Evolutionary conservation across 441 rosid species (phyloP), one percentile per base, ranked within the genome.

Genomic region (Raphanus hybrid): DNA sequence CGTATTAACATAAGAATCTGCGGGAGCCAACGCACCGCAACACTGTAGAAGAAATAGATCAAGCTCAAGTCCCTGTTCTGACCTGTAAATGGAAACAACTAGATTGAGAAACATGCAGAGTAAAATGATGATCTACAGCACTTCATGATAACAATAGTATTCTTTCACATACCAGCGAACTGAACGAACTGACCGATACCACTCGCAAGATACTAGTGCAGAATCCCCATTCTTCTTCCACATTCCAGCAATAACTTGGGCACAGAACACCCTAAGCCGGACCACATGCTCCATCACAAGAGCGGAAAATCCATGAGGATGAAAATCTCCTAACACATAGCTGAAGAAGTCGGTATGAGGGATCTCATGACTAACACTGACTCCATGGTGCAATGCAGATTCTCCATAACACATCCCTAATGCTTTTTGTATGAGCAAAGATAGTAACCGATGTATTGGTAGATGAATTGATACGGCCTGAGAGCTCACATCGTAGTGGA

Each of bases 1-100:
- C 84, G 89, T 90, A 39, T 69, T 78, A 75, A 96, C 89, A 84
- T 78, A 94, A 69, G 85, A 90, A 85, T 94, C 97, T 68, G 97
- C 87, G 3, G 98, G 97, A 83, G 98, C 98, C 84, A 96, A 77
- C 26, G 98, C 97, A 76, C 95, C 99, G 90, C 99, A 92, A 84
- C 90, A 96, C 79, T 96, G 99, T 83, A 96, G 82, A 87, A 94
- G 87, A 85, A 96, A 96, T 69, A 96, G 91, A 91, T 96, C 99
- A 81, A 88, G 92, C 83, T 96, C 98, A 83, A 94, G 89, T 69
- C 97, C 97, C 84, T 87, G 96, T 73, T 91, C 98, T 66, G 97
- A 84, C 99, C 99, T 96, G 97, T 75, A 83, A 76, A 55, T 45
- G 23, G 66, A 78, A 74, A 75, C 64, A 73, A 70, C 71, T 37